Evolutionary conservation across 2,329 filamentous ascomycete genomes (phyloP).

Genomic region (Anisogramma anomala): DNA sequence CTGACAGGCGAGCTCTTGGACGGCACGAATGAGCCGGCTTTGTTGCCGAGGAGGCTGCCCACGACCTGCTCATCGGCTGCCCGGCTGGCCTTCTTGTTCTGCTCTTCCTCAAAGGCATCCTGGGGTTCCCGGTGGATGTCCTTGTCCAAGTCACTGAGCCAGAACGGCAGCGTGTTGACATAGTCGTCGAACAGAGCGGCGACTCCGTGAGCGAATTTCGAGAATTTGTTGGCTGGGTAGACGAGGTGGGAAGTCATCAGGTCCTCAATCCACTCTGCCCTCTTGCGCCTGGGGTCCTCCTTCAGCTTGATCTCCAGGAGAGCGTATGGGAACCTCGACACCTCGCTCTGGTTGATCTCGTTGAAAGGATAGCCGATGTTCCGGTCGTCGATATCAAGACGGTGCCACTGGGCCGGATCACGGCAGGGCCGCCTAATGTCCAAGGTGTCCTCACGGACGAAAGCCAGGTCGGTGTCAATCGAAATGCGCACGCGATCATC

Average conservation of each 20-base stretch:
- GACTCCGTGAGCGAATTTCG: constrained; percentile 91
- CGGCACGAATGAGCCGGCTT: constrained; percentile 43
- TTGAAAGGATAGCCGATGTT: constrained; percentile 80
- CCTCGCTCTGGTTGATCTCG: constrained; percentile 79
- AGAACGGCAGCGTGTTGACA: constrained; percentile 93
- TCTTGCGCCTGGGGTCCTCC: constrained; percentile 52
- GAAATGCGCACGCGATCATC: constrained; percentile 85
- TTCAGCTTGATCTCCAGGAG: constrained; percentile 86
- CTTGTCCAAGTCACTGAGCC: constrained; percentile 80
- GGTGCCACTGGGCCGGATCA: constrained; percentile 81
- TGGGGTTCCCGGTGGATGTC: constrained; percentile 93
- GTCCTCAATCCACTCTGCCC: constrained; percentile 78
- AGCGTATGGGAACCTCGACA: constrained; percentile 81
- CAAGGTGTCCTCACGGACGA: constrained; percentile 69
- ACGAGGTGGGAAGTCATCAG: constrained; percentile 88
- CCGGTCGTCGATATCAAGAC: constrained; percentile 73
- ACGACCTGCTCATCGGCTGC: constrained; percentile 83
- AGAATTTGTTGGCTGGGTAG: constrained; percentile 80
- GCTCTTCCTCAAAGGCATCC: constrained; percentile 80
- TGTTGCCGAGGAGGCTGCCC: constrained; percentile 67
- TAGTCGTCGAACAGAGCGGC: constrained; percentile 89
- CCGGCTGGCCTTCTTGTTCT: constrained; percentile 66
- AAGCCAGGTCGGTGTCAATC: constrained; percentile 82
- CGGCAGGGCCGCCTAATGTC: constrained; percentile 79
- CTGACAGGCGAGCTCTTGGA: constrained; percentile 55